A percentile compares a stretch with the other conserved stretches of the same genome.
Conservation (phyloP, 1,139 yeast genomes). For the Scheffersomyces lignicola region DNA sequence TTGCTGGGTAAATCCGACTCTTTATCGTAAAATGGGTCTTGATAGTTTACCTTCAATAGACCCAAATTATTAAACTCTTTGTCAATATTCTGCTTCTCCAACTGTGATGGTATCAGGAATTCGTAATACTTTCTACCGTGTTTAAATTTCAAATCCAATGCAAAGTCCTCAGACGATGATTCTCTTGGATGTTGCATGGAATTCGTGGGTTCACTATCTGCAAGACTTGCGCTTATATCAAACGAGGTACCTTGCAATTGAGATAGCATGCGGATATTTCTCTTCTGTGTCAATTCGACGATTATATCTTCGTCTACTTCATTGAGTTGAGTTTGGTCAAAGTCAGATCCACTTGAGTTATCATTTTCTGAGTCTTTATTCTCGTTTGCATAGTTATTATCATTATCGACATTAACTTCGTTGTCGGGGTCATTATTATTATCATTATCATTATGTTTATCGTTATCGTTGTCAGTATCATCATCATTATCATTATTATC, state of each 20-base stretch:
- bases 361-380: too few relatives aligned
- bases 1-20: constrained; percentile 49
- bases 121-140: constrained; percentile 17
- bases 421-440: constrained; percentile 1
- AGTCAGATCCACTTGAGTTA: too few relatives aligned
- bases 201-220: too few relatives aligned
- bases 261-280: background rate
- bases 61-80: constrained; percentile 45
- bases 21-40: constrained; percentile 63
- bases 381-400: too few relatives aligned
- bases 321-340: constrained; percentile 8
- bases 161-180: too few relatives aligned
- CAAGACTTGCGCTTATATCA: background rate
- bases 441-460: background rate
- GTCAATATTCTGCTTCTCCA: constrained; percentile 23
- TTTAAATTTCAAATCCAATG: constrained; percentile 6
- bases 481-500: constrained; percentile 7
- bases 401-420: too few relatives aligned
- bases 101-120: constrained; percentile 17
- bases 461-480: background rate
- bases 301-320: constrained; percentile 16
- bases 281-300: constrained; percentile 15
- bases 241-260: background rate
- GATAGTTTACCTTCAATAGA: constrained; percentile 52
- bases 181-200: too few relatives aligned